Percentiles rank a stretch among this genome's conserved stretches.
Evolutionary conservation across 768 basidiomycete species (phyloP).

Genomic region (Russula sp.): DNA sequence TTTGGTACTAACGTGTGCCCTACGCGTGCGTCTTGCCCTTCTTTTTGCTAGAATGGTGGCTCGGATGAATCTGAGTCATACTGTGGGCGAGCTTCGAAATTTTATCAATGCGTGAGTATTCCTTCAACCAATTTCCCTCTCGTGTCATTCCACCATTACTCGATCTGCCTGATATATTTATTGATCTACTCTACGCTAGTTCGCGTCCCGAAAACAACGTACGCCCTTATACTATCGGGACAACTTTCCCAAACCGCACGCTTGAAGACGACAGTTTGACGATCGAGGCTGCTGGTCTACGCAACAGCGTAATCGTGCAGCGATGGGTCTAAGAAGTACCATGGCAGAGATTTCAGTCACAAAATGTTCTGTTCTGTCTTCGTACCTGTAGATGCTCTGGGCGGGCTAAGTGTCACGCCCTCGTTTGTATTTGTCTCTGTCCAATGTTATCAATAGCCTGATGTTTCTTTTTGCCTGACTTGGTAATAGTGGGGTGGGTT

Average conservation of each 20-base stretch:
- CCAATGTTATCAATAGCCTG: neutral
- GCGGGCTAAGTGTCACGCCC: neutral
- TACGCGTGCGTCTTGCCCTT: neutral
- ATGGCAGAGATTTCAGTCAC: neutral
- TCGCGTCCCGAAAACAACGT: slow-evolving; percentile 27
- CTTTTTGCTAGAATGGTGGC: slow-evolving; percentile 58
- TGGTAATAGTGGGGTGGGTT: no score
- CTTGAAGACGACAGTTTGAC: slow-evolving; percentile 26
- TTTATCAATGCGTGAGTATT: slow-evolving; percentile 88
- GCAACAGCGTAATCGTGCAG: slow-evolving; percentile 30
- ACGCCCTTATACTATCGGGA: slow-evolving; percentile 28
- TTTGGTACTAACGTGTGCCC: neutral
- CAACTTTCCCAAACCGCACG: slow-evolving; percentile 31
- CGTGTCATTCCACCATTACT: neutral
- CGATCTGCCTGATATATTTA: neutral
- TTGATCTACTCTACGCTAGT: neutral
- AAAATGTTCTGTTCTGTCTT: neutral
- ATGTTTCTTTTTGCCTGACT: no score
- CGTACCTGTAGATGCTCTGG: neutral
- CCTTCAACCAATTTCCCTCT: neutral
- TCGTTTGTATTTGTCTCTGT: neutral
- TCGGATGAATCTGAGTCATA: slow-evolving; percentile 89
- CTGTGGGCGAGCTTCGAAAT: slow-evolving; percentile 75
- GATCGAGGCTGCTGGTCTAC: slow-evolving; percentile 27
- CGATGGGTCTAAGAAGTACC: slow-evolving; percentile 21